phyloP scores from a whole-genome alignment of 148 eudicot genomes.

The Vaccinium darrowii region DNA sequence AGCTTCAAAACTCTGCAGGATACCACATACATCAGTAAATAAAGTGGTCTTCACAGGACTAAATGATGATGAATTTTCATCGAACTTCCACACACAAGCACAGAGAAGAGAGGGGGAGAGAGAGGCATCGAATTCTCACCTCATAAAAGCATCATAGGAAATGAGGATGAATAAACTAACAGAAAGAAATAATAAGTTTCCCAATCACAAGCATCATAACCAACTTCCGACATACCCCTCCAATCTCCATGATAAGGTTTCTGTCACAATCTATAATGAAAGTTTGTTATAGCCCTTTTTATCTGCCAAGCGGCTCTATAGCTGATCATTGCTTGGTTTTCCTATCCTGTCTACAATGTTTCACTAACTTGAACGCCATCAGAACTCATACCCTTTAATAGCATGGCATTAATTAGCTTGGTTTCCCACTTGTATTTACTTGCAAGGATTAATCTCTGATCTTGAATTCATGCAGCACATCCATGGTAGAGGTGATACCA shows the following conservation, averaged over 20 bases:
- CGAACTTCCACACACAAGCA: neutral
- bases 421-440: neutral
- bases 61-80: neutral
- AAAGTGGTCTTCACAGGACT: neutral
- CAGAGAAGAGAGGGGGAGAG: neutral
- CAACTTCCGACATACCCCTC: neutral
- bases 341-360: neutral
- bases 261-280: neutral
- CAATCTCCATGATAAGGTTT: neutral
- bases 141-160: neutral
- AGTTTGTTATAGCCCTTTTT: neutral
- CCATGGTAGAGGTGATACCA: too few species aligned
- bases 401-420: neutral
- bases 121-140: neutral
- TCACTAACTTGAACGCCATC: neutral
- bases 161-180: neutral
- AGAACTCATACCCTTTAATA: neutral
- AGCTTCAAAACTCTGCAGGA: constrained; percentile 93
- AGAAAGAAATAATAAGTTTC: neutral
- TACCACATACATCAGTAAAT: constrained; percentile 18
- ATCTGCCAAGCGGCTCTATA: neutral
- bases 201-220: constrained; percentile 3
- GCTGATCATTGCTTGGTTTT: neutral
- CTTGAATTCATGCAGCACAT: too few species aligned
- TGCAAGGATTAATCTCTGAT: too few species aligned